Evolutionary conservation across 805 yeast species (phyloP), one percentile per base, ranked within the genome.

Genomic region (Barnettozyma siamensis): DNA sequence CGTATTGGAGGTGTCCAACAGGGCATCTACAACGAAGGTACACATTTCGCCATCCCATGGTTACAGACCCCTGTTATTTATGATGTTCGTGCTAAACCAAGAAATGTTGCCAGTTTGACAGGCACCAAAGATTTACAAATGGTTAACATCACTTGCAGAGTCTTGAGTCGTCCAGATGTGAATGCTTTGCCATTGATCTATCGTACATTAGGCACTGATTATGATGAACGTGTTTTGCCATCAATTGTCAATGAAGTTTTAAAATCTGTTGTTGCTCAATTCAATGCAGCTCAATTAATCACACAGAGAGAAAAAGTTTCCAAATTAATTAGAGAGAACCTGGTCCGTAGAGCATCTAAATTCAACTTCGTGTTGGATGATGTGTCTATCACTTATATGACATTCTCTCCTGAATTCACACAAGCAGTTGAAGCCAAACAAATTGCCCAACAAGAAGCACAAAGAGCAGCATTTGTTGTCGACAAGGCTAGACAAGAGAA

Each of bases 81-180:
- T 64, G 98, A 93, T 61, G 95, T 93, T 45, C 79, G 99, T 57
- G 97, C 99, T 35, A 91, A 88, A 62, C 99, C 99, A 45, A 80
- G 97, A 66, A 88, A 88, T 54, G 94, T 93, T 46, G 86, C 97
- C 12, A 87, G 96, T 20, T 75, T 94, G 57, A 93, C 99, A 1
- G 99, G 99, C 51, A 93, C 99, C 18, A 93, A 93, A 69, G 99
- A 93, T 67, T 75, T 93, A 60, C 99, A 93, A 70, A 93, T 93
- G 99, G 99, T 93, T 37, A 93, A 88, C 65, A 91, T 93, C 59
- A 91, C 98, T n/a, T 93, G 99, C 65, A 83, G 99, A 70, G 99
- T 93, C 20, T 75, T 93, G 54, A 83, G 94, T 42, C 81, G 89
- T 62, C 99, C 99, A 1, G 83, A 84, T 43, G 74, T 88, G 23